Base-by-base conservation (phyloP, 2,329 filamentous ascomycete genomes). In the Neospermospora avenae region DNA sequence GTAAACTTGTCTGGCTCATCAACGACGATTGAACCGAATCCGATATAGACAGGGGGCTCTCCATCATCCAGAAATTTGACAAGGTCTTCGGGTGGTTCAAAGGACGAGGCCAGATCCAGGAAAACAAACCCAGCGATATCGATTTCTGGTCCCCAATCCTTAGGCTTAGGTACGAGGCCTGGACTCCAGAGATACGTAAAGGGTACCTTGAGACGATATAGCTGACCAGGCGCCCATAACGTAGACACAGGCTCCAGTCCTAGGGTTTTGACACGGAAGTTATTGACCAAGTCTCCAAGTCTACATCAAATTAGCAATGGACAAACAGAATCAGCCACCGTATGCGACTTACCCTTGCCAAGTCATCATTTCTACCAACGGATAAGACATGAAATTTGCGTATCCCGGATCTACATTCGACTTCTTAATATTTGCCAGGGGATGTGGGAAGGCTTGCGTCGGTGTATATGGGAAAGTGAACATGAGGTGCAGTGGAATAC, bases 401-500 rank as follows among this genome's bases (percentile, higher is more conserved):
- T 90, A 90, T 20, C 84, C 84, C 1, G 83, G 79, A 67, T 92
- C 88, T 8, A 91, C 83, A 64, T 91, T 90, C 16, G 82, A 85
- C 62, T 81, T 82, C 69, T 87, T 89, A 73, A 93, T 87, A 69
- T 85, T 91, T 10, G 89, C 89, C 53, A 93, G 73, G 0, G 90
- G 90, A 70, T 93, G 90, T 0, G 70, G 70, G 65, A 93, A 93
- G 0, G 84, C 81, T 58, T 86, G 81, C 0, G 90, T 93, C 0
- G 89, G 88, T 0, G 85, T 89, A 69, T 90, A 93, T 0, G 90
- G 90, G 59, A 93, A 88, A 61, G 92, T 96, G 72, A 96, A 96
- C 87, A 96, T 95, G 63, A 96, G 77, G 70, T 93, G 89, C 2
- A 93, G 73, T 0, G 90, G 90, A 20, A 93, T 84, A 0, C 89